Evolutionary conservation across 768 basidiomycete genomes (phyloP).

Genomic region (Nidularia sp.): DNA sequence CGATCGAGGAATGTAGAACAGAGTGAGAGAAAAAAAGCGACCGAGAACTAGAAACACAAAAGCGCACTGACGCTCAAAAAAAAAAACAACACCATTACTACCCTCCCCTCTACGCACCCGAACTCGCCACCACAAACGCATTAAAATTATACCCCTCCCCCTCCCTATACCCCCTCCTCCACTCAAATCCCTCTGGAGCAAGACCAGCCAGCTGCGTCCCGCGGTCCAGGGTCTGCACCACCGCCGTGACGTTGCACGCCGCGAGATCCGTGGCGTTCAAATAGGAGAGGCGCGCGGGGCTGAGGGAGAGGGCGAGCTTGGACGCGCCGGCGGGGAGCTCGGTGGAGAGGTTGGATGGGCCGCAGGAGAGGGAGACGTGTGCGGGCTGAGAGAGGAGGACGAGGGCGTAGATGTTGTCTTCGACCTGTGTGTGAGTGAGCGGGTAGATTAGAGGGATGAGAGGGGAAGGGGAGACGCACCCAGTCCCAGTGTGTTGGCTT

Average conservation of each 20-base stretch:
- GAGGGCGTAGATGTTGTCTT: slow-evolving; percentile 54
- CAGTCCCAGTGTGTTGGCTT: slow-evolving; percentile 40
- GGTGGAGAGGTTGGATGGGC: slow-evolving; percentile 10
- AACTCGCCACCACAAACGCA: slow-evolving; percentile 42
- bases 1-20: too few relatives aligned
- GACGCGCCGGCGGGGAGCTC: slow-evolving; percentile 1
- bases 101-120: background rate
- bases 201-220: slow-evolving; percentile 28
- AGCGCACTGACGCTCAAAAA: background rate
- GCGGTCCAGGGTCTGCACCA: slow-evolving; percentile 17
- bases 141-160: slow-evolving; percentile 62
- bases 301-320: background rate
- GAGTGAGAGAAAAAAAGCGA: too few relatives aligned
- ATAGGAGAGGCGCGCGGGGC: background rate
- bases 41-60: too few relatives aligned
- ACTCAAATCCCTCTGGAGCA: slow-evolving; percentile 37
- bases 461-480: slow-evolving; percentile 24
- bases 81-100: background rate
- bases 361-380: slow-evolving; percentile 37
- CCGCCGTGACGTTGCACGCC: background rate
- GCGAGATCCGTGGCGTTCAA: background rate
- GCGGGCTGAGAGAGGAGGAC: slow-evolving; percentile 41
- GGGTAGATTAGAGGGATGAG: background rate
- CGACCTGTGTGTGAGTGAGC: slow-evolving; percentile 29
- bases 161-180: slow-evolving; percentile 30